Evolutionary conservation across 192 early-diverging fungal species (phyloP).

Genomic region (Gaertneriomyces semiglobifer): DNA sequence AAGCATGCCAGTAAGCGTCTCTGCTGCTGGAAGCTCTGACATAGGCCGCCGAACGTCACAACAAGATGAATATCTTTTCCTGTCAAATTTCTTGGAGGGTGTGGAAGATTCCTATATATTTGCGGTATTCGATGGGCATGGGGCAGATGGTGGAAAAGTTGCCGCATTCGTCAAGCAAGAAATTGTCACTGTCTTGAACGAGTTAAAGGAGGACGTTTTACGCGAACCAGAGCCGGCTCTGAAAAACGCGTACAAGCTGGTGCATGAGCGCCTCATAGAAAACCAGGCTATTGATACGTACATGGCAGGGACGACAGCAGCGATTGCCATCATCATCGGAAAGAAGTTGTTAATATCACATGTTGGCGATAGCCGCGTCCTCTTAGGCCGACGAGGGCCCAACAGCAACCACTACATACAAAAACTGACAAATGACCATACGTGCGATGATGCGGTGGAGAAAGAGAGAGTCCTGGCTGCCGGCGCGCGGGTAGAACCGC

Average conservation of each 20-base stretch:
- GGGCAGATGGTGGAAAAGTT: constrained; percentile 43
- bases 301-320: constrained; percentile 53
- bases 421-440: constrained; percentile 45
- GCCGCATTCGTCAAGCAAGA: constrained; percentile 27
- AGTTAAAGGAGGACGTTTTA: constrained; percentile 11
- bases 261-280: constrained; percentile 30
- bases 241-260: constrained; percentile 30
- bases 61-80: constrained; percentile 39
- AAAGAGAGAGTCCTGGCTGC: constrained; percentile 29
- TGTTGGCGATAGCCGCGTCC: constrained; percentile 47
- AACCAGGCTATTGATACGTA: constrained; percentile 45
- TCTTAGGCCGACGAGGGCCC: constrained; percentile 28
- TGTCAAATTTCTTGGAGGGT: constrained; percentile 23
- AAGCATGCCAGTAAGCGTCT: constrained; percentile 13
- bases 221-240: constrained; percentile 33
- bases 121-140: constrained; percentile 56
- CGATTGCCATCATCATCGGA: constrained; percentile 30
- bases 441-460: constrained; percentile 35
- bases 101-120: constrained; percentile 34
- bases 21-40: constrained; percentile 26
- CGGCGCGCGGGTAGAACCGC: constrained; percentile 45
- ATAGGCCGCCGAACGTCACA: constrained; percentile 41
- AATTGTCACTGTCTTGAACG: constrained; percentile 31
- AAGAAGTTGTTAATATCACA: constrained; percentile 37
- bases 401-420: constrained; percentile 4